phyloP scores from a whole-genome alignment of 2,329 filamentous ascomycete genomes.

The Talaromyces albobiverticillius region DNA sequence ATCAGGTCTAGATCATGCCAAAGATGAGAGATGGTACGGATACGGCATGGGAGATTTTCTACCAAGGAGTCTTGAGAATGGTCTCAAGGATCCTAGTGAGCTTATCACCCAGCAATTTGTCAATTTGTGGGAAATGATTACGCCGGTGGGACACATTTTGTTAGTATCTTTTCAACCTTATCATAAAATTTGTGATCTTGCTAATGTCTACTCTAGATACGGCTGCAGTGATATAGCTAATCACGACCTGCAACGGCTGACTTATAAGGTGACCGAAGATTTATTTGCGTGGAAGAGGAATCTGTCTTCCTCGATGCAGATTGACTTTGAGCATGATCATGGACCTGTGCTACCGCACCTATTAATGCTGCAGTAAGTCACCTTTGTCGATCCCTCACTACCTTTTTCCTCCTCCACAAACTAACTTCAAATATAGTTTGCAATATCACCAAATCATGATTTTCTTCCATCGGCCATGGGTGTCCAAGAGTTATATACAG shows the following conservation, averaged over 20 bases:
- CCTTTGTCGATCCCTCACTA: neutral
- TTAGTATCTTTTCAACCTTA: conserved; percentile 19
- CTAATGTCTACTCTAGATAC: conserved; percentile 25
- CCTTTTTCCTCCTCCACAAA: neutral
- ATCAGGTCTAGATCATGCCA: conserved; percentile 22
- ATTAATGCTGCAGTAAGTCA: conserved; percentile 39
- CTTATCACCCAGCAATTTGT: conserved; percentile 38
- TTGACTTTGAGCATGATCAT: conserved; percentile 32
- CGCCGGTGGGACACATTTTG: conserved; percentile 42
- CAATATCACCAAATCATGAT: conserved; percentile 46
- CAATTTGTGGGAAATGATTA: conserved; percentile 43
- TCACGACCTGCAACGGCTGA: conserved; percentile 36
- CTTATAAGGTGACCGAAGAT: conserved; percentile 34
- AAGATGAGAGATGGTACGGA: conserved; percentile 31
- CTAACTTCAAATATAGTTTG: conserved; percentile 27
- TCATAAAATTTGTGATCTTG: neutral
- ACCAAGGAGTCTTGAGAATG: conserved; percentile 17
- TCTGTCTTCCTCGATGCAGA: conserved; percentile 34
- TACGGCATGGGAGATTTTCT: conserved; percentile 25
- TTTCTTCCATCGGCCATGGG: conserved; percentile 44
- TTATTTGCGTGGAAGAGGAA: conserved; percentile 42
- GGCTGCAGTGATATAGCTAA: conserved; percentile 36
- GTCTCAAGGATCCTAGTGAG: conserved; percentile 30
- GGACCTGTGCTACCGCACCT: conserved; percentile 38
- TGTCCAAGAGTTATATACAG: conserved; percentile 42